Percentiles rank a stretch among this genome's conserved stretches.
Conservation (phyloP, 2,329 filamentous ascomycete species). For the Curvularia hawaiiensis region DNA sequence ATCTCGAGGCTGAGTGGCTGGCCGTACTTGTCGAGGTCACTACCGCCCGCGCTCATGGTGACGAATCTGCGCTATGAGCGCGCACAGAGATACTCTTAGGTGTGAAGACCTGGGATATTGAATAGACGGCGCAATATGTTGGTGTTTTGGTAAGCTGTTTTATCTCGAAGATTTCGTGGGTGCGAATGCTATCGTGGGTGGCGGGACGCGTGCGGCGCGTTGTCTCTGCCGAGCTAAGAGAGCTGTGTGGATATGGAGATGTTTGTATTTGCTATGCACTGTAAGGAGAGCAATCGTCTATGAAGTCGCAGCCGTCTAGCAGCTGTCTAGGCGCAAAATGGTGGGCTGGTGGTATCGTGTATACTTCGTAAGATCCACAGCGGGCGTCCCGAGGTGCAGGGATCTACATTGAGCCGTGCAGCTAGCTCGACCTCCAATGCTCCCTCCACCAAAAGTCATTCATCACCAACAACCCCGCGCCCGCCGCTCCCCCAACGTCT, state of each 20-base stretch:
- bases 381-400: constrained; percentile 20
- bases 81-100: constrained; percentile 11
- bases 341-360: constrained; percentile 13
- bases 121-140: constrained; percentile 3
- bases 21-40: constrained; percentile 86
- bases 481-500: constrained; percentile 14
- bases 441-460: constrained; percentile 34
- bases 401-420: constrained; percentile 13
- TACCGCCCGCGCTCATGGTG: constrained; percentile 64
- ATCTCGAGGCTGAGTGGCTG: constrained; percentile 13
- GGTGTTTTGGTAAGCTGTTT: constrained; percentile 3
- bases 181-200: constrained; percentile 13
- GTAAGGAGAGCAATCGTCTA: constrained; percentile 5
- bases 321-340: constrained; percentile 3
- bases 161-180: constrained; percentile 6
- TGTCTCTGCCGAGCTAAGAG: neutral
- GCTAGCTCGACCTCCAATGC: constrained; percentile 11
- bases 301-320: neutral
- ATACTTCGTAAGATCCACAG: constrained; percentile 5
- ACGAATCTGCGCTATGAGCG: constrained; percentile 24
- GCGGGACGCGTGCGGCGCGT: constrained; percentile 13
- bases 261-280: neutral
- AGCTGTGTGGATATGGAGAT: neutral
- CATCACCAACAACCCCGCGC: constrained; percentile 31
- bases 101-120: neutral